phyloP scores from a whole-genome alignment of 1,139 yeast genomes.

The Nakaseomyces uthaithaninus region DNA sequence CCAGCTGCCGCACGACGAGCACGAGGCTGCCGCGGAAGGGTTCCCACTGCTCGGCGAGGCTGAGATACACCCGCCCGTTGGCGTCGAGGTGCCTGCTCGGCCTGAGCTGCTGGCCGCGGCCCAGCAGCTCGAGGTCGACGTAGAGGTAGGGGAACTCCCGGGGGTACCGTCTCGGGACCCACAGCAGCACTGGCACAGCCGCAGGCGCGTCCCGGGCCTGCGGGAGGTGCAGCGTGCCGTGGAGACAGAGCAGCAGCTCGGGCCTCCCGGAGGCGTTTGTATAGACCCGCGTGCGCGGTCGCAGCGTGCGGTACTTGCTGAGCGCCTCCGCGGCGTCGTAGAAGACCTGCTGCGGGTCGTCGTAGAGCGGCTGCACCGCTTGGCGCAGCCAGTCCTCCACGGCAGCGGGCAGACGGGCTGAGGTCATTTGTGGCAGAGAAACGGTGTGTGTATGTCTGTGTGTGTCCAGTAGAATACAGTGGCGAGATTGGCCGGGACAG shows the following conservation, averaged over 20 bases:
- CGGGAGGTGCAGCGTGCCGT: conserved; percentile 48
- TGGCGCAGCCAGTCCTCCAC: conserved; percentile 52
- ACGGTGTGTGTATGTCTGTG: too few species aligned
- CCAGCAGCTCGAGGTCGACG: conserved; percentile 40
- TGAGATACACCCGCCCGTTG: conserved; percentile 64
- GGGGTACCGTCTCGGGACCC: conserved; percentile 75
- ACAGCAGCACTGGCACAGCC: conserved; percentile 60
- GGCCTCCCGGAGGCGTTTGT: conserved; percentile 54
- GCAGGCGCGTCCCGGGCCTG: conserved; percentile 23
- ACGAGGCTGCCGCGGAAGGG: background rate
- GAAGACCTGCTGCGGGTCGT: conserved; percentile 45
- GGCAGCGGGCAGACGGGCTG: conserved; percentile 18
- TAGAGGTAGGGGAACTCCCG: conserved; percentile 50
- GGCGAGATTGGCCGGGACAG: too few species aligned
- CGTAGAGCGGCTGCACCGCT: conserved; percentile 47
- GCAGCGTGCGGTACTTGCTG: conserved; percentile 42
- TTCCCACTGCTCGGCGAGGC: conserved; percentile 2
- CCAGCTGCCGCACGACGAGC: background rate
- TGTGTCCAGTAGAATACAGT: too few species aligned
- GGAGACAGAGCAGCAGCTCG: conserved; percentile 52
- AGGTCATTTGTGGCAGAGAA: too few species aligned
- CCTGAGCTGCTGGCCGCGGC: conserved; percentile 40
- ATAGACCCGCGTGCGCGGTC: conserved; percentile 64
- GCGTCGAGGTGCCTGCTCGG: conserved; percentile 65
- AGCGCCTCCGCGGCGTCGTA: conserved; percentile 54